These are phyloP conservation scores for barley (Hordeum vulgare) DNA, from an alignment of 176 grass and related monocot species.

Conservation along the genomic window MorexV3_pseudomolecules_assembly NC_058520.1:6184470-6184969, in stretches of 20 bases:
- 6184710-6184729: conserved; percentile 21
- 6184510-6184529: too few species aligned
- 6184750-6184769: too few species aligned
- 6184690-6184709: not conserved
- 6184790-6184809: too few species aligned
- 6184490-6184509: not conserved
- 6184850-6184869: too few species aligned
- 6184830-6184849: too few species aligned
- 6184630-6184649: conserved; percentile 24
- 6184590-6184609: conserved; percentile 29
- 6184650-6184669: conserved; percentile 3
- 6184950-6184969: not conserved
- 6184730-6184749: conserved; percentile 9
- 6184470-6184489: not conserved
- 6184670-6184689: not conserved
- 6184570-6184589: too few species aligned
- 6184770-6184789: too few species aligned
- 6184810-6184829: too few species aligned
- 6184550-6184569: too few species aligned
- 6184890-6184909: not conserved
- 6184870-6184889: not conserved
- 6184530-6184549: too few species aligned
- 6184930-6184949: not conserved
- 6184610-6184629: not conserved
- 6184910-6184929: not conserved